Evolutionary conservation across 177 flowering plant species (phyloP).

Genomic region (Vitis hybrid): DNA sequence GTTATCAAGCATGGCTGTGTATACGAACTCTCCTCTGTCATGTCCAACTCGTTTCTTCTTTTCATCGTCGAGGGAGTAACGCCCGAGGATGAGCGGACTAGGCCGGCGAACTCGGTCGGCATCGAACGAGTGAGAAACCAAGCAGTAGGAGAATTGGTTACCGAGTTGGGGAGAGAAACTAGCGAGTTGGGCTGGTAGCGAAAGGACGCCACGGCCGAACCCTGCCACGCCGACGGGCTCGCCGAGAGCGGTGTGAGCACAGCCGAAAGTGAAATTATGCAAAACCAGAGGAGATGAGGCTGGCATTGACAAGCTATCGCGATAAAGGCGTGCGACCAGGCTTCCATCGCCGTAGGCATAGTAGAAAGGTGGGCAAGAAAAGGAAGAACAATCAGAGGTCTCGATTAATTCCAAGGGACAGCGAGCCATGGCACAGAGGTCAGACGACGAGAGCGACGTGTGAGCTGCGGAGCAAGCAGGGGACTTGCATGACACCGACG

Average conservation of each 20-base stretch:
- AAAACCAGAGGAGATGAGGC: constrained; percentile 34
- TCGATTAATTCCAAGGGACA: constrained; percentile 79
- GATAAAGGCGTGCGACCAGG: constrained; percentile 56
- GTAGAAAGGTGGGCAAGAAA: constrained; percentile 77
- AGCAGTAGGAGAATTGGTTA: constrained; percentile 77
- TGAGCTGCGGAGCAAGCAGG: constrained; percentile 77
- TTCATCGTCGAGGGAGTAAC: constrained; percentile 27
- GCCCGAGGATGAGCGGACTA: constrained; percentile 87
- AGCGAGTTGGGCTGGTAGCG: constrained; percentile 82
- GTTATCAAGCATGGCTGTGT: constrained; percentile 76
- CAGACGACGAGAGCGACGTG: constrained; percentile 58
- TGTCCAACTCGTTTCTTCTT: constrained; percentile 7
- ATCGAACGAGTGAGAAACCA: constrained; percentile 77
- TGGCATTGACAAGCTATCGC: constrained; percentile 38
- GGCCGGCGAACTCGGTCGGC: constrained; percentile 45
- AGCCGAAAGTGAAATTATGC: constrained; percentile 78
- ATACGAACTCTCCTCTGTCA: constrained; percentile 27
- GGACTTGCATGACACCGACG: constrained; percentile 57
- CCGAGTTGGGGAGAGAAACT: constrained; percentile 59
- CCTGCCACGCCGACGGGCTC: constrained; percentile 98
- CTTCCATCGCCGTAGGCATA: constrained; percentile 94
- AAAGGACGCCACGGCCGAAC: constrained; percentile 80
- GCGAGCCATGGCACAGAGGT: constrained; percentile 76
- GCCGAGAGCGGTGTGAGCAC: constrained; percentile 74
- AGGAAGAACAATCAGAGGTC: constrained; percentile 50